A percentile compares a stretch with the other conserved stretches of the same genome.
Evolutionary conservation across 208 protist species (phyloP).

Genomic region (Trypanosoma brucei): DNA sequence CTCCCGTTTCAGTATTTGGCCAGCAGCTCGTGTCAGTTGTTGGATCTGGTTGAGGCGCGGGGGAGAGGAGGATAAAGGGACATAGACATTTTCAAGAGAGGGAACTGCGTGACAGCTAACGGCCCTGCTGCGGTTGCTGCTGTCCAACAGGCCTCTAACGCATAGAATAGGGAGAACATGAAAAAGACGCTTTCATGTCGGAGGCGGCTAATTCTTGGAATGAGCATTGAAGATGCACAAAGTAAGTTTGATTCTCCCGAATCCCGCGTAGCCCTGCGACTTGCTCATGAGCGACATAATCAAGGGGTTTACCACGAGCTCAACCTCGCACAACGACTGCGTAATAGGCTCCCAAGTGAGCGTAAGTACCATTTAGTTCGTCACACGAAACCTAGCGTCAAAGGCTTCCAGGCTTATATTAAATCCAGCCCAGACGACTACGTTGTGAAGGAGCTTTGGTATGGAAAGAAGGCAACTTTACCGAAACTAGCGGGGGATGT

Average conservation of each 20-base stretch:
- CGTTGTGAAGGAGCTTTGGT: conserved; percentile 72
- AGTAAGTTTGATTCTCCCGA: conserved; percentile 81
- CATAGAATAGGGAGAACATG: conserved; percentile 4
- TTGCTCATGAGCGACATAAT: conserved; percentile 80
- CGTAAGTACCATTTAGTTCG: conserved; percentile 73
- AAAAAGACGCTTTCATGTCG: conserved; percentile 15
- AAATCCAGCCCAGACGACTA: conserved; percentile 70
- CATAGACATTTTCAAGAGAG: too few relatives aligned
- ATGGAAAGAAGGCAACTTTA: conserved; percentile 4
- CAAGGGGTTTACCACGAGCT: conserved; percentile 81
- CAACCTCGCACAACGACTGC: conserved; percentile 62
- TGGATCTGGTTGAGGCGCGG: too few relatives aligned
- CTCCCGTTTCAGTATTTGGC: too few relatives aligned
- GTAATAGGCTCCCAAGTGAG: conserved; percentile 55
- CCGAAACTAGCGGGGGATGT: background rate
- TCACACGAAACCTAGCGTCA: conserved; percentile 69
- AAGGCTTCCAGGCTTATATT: conserved; percentile 78
- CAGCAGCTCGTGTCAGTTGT: too few relatives aligned
- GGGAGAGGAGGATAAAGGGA: too few relatives aligned
- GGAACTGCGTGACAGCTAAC: background rate
- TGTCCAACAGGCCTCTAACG: too few relatives aligned
- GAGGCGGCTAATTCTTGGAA: conserved; percentile 72
- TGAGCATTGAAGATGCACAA: conserved; percentile 85
- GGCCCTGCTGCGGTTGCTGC: background rate
- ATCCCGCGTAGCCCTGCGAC: conserved; percentile 55